Evolutionary conservation across 2,329 filamentous ascomycete genomes (phyloP).

Genomic region (Cryphonectria radicalis): DNA sequence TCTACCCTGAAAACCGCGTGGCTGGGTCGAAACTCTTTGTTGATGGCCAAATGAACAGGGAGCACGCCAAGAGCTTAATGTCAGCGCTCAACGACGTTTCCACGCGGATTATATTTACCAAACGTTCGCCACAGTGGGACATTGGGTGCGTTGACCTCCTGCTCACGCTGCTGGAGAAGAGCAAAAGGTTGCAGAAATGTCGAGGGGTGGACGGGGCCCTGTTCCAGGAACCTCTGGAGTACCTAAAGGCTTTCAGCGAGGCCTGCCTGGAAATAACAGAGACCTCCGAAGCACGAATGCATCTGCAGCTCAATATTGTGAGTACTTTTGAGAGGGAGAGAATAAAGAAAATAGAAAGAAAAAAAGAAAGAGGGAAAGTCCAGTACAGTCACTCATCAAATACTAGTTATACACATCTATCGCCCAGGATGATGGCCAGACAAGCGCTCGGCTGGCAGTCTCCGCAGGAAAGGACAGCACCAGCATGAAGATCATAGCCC

Average conservation of each 20-base stretch:
- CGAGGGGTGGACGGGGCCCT: not conserved
- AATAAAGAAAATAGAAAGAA: too few relatives aligned
- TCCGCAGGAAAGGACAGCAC: slow-evolving; percentile 15
- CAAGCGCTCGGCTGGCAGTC: slow-evolving; percentile 1
- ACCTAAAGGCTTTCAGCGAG: not conserved
- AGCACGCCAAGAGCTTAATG: not conserved
- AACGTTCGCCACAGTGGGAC: slow-evolving; percentile 10
- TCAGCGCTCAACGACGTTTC: not conserved
- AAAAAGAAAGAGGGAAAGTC: too few relatives aligned
- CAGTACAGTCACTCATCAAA: not conserved
- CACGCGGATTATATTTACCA: slow-evolving; percentile 4
- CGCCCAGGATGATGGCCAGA: slow-evolving; percentile 13
- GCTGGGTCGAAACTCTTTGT: not conserved
- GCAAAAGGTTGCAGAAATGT: not conserved
- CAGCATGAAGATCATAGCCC: slow-evolving; percentile 15
- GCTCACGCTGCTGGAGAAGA: not conserved
- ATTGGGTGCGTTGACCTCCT: not conserved
- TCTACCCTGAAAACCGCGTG: not conserved
- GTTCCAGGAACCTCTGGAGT: slow-evolving; percentile 5
- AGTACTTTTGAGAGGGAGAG: not conserved
- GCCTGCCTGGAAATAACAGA: not conserved
- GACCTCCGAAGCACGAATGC: not conserved
- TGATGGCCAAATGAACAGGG: slow-evolving; percentile 2
- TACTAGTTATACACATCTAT: slow-evolving; percentile 10
- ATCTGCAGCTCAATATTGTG: slow-evolving; percentile 12